Evolutionary conservation across 306 rosid genomes (phyloP).

Genomic region (Fagus sylvatica): DNA sequence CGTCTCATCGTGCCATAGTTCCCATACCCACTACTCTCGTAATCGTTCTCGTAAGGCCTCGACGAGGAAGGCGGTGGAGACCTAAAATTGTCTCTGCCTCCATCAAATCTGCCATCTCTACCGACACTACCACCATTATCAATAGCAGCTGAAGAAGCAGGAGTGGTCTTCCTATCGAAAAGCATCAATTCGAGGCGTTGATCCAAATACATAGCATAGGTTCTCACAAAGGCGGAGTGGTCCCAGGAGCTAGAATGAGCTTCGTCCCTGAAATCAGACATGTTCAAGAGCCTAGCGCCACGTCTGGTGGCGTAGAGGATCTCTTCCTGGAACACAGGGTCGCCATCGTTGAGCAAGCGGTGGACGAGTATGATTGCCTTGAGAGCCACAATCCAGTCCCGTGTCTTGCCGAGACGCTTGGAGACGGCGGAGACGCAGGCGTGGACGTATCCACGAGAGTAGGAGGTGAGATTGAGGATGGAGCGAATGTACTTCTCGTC

Average conservation of each 20-base stretch:
- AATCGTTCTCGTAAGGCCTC: slow-evolving; percentile 61
- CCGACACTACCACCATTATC: slow-evolving; percentile 20
- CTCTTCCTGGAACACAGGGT: slow-evolving; percentile 79
- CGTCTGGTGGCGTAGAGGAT: slow-evolving; percentile 83
- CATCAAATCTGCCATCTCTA: slow-evolving; percentile 52
- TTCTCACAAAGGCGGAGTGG: slow-evolving; percentile 84
- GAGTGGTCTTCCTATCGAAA: slow-evolving; percentile 52
- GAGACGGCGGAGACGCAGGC: slow-evolving; percentile 79
- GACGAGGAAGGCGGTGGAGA: slow-evolving; percentile 60
- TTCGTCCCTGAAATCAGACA: slow-evolving; percentile 90
- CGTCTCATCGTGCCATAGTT: slow-evolving; percentile 64
- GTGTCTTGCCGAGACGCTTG: slow-evolving; percentile 83
- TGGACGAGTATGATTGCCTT: slow-evolving; percentile 77
- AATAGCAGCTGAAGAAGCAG: neutral
- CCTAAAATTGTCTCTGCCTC: slow-evolving; percentile 61
- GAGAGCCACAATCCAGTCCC: slow-evolving; percentile 97
- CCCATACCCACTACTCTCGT: slow-evolving; percentile 47
- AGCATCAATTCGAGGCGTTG: slow-evolving; percentile 81
- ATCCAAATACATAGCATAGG: slow-evolving; percentile 86
- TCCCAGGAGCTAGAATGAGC: slow-evolving; percentile 99
- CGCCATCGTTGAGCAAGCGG: slow-evolving; percentile 79
- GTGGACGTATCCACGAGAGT: slow-evolving; percentile 76
- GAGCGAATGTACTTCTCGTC: slow-evolving; percentile 81
- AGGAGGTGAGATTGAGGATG: slow-evolving; percentile 69
- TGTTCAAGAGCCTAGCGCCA: slow-evolving; percentile 84